Evolutionary conservation across 1,284 basidiomycete species (phyloP), one percentile per base, ranked within the genome.

Genomic region (Sporisorium sorghi): DNA sequence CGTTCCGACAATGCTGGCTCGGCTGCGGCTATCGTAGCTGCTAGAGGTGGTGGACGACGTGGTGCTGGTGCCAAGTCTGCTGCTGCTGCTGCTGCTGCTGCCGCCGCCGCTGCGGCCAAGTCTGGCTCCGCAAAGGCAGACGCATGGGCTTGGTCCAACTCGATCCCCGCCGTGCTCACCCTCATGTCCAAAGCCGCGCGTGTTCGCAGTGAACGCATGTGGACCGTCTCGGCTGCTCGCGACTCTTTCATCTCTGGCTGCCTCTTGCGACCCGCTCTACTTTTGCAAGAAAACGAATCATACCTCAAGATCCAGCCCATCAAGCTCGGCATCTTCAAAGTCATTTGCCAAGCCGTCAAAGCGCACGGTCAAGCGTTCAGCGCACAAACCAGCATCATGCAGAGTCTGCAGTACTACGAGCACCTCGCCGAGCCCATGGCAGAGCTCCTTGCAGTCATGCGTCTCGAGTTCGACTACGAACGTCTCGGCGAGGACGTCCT

Each of bases 361-460:
- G 90, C 91, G 73, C 94, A 98, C 76, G 90, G 89, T 1, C 95
- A 98, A 77, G 88, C 89, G 1, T 90, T 81, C 35, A 72, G 67
- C 39, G 82, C 77, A 5, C 94, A 97, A 81, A 95, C 93, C 58
- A 90, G 89, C 68, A 93, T 99, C 85, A 91, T 95, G 85, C 94
- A 97, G 84, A 90, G 90, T 58, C 87, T 99, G 14, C 94, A 96
- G 68, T 97, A 96, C 85, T 93, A 91, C 79, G 96, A 99, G 79
- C 95, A 98, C 83, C 89, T 97, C 28, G 90, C 92, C 0, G 95
- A 98, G 81, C 91, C 92, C 0, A 93, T 97, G 91, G 95, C 95
- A 0, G 94, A 98, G 77, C 90, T 93, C 37, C 88, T 98, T 9
- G 88, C 89, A 30, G 87, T 91, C 44, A 88, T 98, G 47, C 89